Percentiles rank a stretch among this genome's conserved stretches.
Evolutionary conservation across 495 filamentous ascomycete genomes (phyloP).

Genomic region (Trichoderma reesei): DNA sequence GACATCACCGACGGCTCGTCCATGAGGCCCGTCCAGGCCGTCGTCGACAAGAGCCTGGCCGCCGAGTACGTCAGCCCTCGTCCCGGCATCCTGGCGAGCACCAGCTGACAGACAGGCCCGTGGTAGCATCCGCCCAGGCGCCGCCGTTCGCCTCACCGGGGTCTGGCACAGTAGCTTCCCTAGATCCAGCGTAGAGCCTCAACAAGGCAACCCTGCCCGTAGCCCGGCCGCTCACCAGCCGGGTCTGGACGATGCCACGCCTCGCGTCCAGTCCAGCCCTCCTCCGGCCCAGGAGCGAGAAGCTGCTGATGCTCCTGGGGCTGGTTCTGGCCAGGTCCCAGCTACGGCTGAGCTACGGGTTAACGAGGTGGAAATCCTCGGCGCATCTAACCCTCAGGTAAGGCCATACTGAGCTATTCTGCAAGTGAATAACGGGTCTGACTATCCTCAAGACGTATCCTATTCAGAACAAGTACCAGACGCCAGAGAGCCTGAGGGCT

Average conservation of each 20-base stretch:
- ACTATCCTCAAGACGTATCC: constrained; percentile 57
- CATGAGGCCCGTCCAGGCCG: constrained; percentile 65
- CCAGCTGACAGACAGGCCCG: constrained; percentile 12
- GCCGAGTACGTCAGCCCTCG: constrained; percentile 52
- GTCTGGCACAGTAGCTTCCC: constrained; percentile 28
- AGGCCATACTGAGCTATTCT: constrained; percentile 18
- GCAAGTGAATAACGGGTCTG: not conserved
- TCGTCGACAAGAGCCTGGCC: constrained; percentile 65
- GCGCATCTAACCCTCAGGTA: constrained; percentile 70
- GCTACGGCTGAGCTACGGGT: constrained; percentile 58
- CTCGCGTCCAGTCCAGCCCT: too few species aligned
- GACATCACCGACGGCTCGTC: constrained; percentile 84
- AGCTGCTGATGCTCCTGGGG: constrained; percentile 24
- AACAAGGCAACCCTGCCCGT: constrained; percentile 14
- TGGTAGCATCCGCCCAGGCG: constrained; percentile 65
- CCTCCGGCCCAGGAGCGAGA: not conserved
- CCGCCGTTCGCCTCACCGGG: constrained; percentile 70
- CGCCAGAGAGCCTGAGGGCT: constrained; percentile 75
- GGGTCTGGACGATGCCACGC: not conserved
- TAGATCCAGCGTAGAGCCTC: constrained; percentile 51
- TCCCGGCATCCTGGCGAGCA: not conserved
- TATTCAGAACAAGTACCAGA: constrained; percentile 90
- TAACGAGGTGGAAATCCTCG: constrained; percentile 56
- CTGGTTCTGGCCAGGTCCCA: constrained; percentile 49
- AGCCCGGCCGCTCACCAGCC: not conserved